Evolutionary conservation across 768 basidiomycete genomes (phyloP), one percentile per base, ranked within the genome.

Genomic region (Tremella mesenterica): DNA sequence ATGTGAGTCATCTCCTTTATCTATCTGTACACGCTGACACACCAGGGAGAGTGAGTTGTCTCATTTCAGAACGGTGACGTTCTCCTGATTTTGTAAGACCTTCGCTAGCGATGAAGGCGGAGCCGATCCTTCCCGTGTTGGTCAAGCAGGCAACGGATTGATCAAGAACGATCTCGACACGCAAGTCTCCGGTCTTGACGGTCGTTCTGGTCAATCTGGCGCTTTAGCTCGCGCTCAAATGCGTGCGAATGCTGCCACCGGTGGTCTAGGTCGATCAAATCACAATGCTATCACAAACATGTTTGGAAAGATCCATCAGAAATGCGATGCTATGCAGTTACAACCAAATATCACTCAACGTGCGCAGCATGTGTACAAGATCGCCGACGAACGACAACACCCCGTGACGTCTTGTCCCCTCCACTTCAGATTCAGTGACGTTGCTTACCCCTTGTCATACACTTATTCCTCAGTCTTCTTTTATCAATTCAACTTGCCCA

Each of bases 41-140:
- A 6, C 31, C 36, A 64, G 60, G 60, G 61, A 60, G 62, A 53
- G 65, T 70, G 44, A 60, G 65, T 59, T n/a, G n/a, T n/a, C n/a
- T 2, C 26, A 43, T n/a, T n/a, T n/a, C n/a, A n/a, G n/a, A 41
- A 34, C 54, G 27, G 47, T 1, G 28, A 23, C 48, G 52, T 29
- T 50, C 39, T 25, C 39, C n/a, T 29, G 38, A 16, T 44, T 10
- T 55, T 52, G 18, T 20, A 20, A 96, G 87, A 97, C 95, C 57
- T 99, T 99, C 75, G 95, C 95, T 61, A 95, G 97, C 71, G 93
- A 96, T 66, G 95, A 99, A 78, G 92, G 93, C 58, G 95, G 95
- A 57, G 93, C 96, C 73, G 95, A 99, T 73, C 95, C 95, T 58
- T 97, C 95, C 61, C 95, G 95, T 85, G 95, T 99, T 63, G 95